Conservation (phyloP, 225 moss, liverwort and hornwort genomes). For the Physcomitrium patens region DNA sequence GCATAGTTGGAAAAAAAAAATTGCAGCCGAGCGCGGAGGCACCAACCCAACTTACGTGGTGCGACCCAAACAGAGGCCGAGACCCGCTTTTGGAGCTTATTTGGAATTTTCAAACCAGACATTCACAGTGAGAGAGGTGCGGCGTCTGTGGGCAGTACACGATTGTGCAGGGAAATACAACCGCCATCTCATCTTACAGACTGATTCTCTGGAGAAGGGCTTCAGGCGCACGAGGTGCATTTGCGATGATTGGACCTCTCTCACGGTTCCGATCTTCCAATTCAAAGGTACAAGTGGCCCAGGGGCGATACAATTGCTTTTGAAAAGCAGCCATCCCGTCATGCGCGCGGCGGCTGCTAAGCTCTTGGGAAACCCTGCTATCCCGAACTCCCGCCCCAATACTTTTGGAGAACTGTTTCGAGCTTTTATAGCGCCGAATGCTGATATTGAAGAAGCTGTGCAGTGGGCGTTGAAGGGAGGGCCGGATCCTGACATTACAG, state of each 20-base stretch:
- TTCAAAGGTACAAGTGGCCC: slow-evolving; percentile 65
- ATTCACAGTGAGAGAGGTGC: slow-evolving; percentile 69
- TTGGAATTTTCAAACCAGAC: slow-evolving; percentile 60
- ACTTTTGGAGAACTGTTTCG: slow-evolving; percentile 79
- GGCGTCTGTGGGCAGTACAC: slow-evolving; percentile 67
- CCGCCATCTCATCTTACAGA: slow-evolving; percentile 57
- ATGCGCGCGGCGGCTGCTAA: slow-evolving; percentile 60
- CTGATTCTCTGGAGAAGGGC: slow-evolving; percentile 39
- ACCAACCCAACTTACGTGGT: slow-evolving; percentile 36
- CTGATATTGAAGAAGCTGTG: slow-evolving; percentile 59
- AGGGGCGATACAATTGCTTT: slow-evolving; percentile 59
- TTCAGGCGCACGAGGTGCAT: slow-evolving; percentile 46
- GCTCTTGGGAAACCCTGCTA: slow-evolving; percentile 67
- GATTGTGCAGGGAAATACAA: slow-evolving; percentile 51
- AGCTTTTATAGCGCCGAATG: slow-evolving; percentile 57
- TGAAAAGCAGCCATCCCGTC: slow-evolving; percentile 63
- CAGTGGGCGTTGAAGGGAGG: slow-evolving; percentile 66
- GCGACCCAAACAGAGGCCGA: slow-evolving; percentile 21
- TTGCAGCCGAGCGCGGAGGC: slow-evolving; percentile 58
- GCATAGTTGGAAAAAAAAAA: not conserved
- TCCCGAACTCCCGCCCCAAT: slow-evolving; percentile 70
- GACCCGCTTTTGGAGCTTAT: slow-evolving; percentile 65
- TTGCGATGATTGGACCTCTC: slow-evolving; percentile 77
- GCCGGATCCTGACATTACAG: slow-evolving; percentile 61
- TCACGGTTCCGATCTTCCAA: slow-evolving; percentile 54